phyloP scores from a whole-genome alignment of 2,329 filamentous ascomycete species.

The Aspergillus amoenus region DNA sequence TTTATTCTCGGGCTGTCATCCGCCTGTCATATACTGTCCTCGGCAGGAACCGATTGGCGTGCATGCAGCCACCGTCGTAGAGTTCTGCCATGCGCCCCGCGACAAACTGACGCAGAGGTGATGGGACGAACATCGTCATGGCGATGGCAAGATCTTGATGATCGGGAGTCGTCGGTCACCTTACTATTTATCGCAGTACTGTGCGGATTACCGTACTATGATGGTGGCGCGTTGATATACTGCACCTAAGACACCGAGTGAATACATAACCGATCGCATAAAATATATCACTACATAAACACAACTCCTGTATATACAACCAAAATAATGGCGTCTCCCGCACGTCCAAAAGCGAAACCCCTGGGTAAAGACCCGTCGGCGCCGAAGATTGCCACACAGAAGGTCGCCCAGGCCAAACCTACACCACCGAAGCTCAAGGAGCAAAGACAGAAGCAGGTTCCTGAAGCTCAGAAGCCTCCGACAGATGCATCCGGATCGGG shows the following conservation, averaged over 20 bases:
- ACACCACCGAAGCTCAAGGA: not conserved
- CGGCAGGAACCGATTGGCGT: not conserved
- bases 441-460: not conserved
- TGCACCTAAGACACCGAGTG: not conserved
- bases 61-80: not conserved
- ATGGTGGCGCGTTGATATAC: not conserved
- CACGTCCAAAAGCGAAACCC: not conserved
- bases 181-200: not conserved
- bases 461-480: not conserved
- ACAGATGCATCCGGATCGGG: not conserved
- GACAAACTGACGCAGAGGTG: not conserved
- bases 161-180: not conserved
- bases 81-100: not conserved
- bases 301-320: not conserved
- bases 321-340: not conserved
- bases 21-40: not conserved
- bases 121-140: not conserved
- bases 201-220: not conserved
- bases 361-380: not conserved
- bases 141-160: not conserved
- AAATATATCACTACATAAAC: not conserved
- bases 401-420: not conserved
- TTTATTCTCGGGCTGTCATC: not conserved
- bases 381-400: not conserved
- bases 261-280: not conserved